Conservation (phyloP, 176 grass and related monocot species). For the Stipa capillata region DNA sequence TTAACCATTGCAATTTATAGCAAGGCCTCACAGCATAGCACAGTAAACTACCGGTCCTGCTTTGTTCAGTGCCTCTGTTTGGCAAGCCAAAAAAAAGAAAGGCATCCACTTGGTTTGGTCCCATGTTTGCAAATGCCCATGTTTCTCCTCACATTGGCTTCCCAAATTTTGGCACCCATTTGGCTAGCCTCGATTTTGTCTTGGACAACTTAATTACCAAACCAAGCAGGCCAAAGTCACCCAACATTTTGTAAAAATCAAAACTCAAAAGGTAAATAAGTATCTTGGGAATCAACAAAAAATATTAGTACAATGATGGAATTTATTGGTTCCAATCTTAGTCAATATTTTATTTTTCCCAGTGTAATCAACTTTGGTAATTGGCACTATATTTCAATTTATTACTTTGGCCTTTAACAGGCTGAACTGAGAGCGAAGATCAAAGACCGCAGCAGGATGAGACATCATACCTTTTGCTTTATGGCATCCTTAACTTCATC, state of each 20-base stretch:
- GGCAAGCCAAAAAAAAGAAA: not conserved
- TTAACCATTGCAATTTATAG: constrained; percentile 1
- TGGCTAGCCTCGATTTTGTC: not conserved
- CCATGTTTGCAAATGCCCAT: not conserved
- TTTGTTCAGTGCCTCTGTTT: not conserved
- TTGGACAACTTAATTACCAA: not conserved
- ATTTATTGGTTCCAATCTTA: not conserved
- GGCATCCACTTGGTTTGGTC: not conserved
- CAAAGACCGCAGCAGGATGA: not conserved
- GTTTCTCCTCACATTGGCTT: not conserved
- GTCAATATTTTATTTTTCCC: not conserved
- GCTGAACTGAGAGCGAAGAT: constrained; percentile 1
- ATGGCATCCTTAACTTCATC: constrained; percentile 96
- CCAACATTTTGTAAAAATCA: not conserved
- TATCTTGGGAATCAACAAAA: not conserved
- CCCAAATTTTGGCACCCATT: not conserved
- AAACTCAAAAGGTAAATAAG: not conserved
- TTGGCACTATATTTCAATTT: not conserved
- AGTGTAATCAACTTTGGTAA: not conserved
- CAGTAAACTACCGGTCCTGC: not conserved
- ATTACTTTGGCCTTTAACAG: not conserved
- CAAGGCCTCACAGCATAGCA: not conserved
- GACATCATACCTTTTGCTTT: constrained; percentile 63
- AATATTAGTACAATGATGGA: not conserved
- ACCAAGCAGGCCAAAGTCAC: not conserved